Base-by-base conservation (phyloP, 1,284 basidiomycete genomes). In the Takashimella tepidaria region DNA sequence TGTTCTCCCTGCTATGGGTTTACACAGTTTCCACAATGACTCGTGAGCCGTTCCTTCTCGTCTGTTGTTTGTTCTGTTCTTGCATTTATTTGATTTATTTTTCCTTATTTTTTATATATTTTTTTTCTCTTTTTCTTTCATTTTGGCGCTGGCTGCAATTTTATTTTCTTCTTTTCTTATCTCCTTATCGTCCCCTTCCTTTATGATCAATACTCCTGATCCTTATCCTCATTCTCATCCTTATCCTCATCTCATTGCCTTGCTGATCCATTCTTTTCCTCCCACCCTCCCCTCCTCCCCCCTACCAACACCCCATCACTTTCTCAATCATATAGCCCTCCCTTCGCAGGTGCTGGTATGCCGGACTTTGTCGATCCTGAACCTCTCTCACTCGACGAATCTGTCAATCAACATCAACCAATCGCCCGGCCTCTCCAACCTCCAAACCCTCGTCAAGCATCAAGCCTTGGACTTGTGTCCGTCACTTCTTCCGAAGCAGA, bases 11-110 rank as follows among this genome's bases (percentile, higher is more conserved):
- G 74, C 68, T 11, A 68, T 73, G 60, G 72, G 73, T 5, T 55
- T 75, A 41, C 69, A 74, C 56, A 68, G 66, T 51, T 74, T 73
- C 57, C 72, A 74, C 53, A 68, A 70, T 45, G 74, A 75, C 50
- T 74, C 72, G 74, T 73, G 58, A 60, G 72, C 64, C 5, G n/a
- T n/a, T 6, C 16, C 2, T 37, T 16, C 31, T 37, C 31, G 31
- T 46, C 22, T 4, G 19, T 22, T 16, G 31, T 16, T 37, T 16
- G 10, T 37, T 37, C 31, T 37, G 8, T 8, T 49, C 25, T 20
- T 22, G 31, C 27, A 5, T 12, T 20, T 12, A 12, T 31, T 54
- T 20, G n/a, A 24, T 22, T 16, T 4, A 25, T 24, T 13, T 12
- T 12, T 37, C 31, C 10, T 8, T 37, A 37, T 37, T 8, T 16